Percentiles rank a stretch among this genome's conserved stretches.
These are phyloP conservation scores for Spinacia oleracea DNA, from an alignment of 179 eudicot species.

Conservation along the genomic window DNA sequence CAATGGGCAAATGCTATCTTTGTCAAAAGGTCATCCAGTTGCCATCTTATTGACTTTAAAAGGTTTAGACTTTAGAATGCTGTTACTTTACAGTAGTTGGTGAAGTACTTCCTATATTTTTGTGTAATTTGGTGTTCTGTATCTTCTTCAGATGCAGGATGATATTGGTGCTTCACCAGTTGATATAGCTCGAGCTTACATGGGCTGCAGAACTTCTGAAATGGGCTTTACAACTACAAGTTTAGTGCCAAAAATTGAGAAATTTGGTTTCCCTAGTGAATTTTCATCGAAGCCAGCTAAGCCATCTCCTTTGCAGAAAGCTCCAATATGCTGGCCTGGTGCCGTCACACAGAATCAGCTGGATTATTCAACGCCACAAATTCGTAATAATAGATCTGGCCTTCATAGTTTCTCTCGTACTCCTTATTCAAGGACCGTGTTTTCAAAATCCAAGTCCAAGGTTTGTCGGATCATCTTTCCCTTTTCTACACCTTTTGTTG, in stretches of 20 bases:
- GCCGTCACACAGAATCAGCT: constrained; percentile 58
- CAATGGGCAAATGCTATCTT: constrained; percentile 26
- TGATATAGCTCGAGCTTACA: constrained; percentile 89
- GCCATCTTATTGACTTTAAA: constrained; percentile 33
- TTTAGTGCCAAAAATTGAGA: constrained; percentile 32
- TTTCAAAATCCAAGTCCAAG: constrained; percentile 58
- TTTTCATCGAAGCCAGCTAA: constrained; percentile 38
- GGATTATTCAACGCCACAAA: constrained; percentile 62
- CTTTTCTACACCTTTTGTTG: background rate
- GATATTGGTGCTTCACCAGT: constrained; percentile 75
- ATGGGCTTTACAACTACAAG: constrained; percentile 37
- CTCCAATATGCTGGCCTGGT: constrained; percentile 88
- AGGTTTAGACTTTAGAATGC: constrained; percentile 27
- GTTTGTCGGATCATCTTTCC: constrained; percentile 30
- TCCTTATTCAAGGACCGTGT: constrained; percentile 77
- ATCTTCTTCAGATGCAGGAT: constrained; percentile 46
- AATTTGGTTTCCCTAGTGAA: constrained; percentile 32
- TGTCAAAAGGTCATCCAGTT: constrained; percentile 34
- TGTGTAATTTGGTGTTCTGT: constrained; percentile 7
- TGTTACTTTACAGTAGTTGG: constrained; percentile 26
- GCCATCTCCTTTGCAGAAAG: constrained; percentile 53
- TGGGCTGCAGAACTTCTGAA: constrained; percentile 67
- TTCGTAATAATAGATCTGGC: constrained; percentile 54
- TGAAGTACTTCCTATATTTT: background rate
- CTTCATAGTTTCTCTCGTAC: constrained; percentile 52